phyloP scores from a whole-genome alignment of 1,284 basidiomycete genomes.

The Chondrostereum purpureum region DNA sequence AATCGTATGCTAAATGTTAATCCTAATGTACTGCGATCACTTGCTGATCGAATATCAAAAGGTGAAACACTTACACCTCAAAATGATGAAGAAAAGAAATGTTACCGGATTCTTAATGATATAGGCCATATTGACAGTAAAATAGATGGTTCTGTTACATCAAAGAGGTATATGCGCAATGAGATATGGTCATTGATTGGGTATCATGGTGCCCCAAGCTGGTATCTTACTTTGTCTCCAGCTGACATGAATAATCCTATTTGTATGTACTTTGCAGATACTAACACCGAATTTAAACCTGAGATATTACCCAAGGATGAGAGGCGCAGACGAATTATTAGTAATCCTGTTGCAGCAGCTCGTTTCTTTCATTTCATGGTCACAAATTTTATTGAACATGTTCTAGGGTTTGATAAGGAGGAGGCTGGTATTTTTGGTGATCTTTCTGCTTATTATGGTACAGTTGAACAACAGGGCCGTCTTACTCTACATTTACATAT shows the following conservation, averaged over 20 bases:
- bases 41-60: neutral
- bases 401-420: no score
- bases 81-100: slow-evolving; percentile 24
- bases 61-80: slow-evolving; percentile 12
- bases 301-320: slow-evolving; percentile 11
- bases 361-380: slow-evolving; percentile 25
- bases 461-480: slow-evolving; percentile 28
- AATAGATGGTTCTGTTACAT: slow-evolving; percentile 25
- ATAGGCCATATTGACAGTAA: slow-evolving; percentile 24
- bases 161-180: slow-evolving; percentile 25
- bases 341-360: no score
- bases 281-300: slow-evolving; percentile 13
- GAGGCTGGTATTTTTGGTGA: slow-evolving; percentile 22
- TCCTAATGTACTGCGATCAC: slow-evolving; percentile 1
- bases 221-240: no score
- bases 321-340: slow-evolving; percentile 13
- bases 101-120: slow-evolving; percentile 24
- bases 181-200: slow-evolving; percentile 33
- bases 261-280: slow-evolving; percentile 25
- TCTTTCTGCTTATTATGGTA: slow-evolving; percentile 26
- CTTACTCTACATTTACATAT: slow-evolving; percentile 27
- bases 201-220: no score
- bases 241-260: no score
- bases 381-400: no score
- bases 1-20: no score